Percentiles rank a stretch among this genome's conserved stretches.
Conservation (phyloP, 805 yeast species). For the Teunomyces funiuensis region DNA sequence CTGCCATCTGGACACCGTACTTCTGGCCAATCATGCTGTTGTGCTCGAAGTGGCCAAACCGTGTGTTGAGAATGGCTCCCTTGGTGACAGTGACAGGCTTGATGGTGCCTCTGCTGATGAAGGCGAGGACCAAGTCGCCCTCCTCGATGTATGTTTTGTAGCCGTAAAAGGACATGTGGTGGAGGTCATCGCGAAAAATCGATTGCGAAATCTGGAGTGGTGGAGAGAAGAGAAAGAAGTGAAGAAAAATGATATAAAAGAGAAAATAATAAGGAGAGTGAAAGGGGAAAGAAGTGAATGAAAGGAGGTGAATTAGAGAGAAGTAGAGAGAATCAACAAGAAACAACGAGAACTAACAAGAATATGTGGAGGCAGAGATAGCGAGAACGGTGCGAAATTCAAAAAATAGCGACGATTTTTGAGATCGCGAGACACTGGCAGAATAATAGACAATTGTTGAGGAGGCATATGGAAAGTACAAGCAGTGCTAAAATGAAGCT, state of each 20-base stretch:
- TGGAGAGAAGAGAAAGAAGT: neutral
- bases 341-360: neutral
- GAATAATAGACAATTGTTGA: too few species aligned
- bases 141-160: slow-evolving; percentile 72
- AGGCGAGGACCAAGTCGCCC: slow-evolving; percentile 84
- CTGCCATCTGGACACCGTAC: slow-evolving; percentile 84
- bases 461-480: too few species aligned
- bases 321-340: neutral
- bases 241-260: neutral
- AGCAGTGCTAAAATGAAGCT: too few species aligned
- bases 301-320: neutral
- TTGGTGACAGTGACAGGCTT: slow-evolving; percentile 66
- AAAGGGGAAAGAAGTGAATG: neutral
- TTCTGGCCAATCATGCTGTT: slow-evolving; percentile 73
- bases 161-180: slow-evolving; percentile 50
- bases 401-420: too few species aligned
- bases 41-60: slow-evolving; percentile 91
- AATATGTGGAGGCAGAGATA: too few species aligned
- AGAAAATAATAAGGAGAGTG: neutral
- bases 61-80: slow-evolving; percentile 70
- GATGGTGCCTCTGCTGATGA: slow-evolving; percentile 76
- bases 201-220: neutral
- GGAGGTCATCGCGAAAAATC: neutral
- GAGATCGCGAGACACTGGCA: too few species aligned
- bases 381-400: too few species aligned